These are phyloP conservation scores for Colletotrichum sp. DNA, from an alignment of 2,329 filamentous ascomycete genomes.

Conservation along the genomic window DNA sequence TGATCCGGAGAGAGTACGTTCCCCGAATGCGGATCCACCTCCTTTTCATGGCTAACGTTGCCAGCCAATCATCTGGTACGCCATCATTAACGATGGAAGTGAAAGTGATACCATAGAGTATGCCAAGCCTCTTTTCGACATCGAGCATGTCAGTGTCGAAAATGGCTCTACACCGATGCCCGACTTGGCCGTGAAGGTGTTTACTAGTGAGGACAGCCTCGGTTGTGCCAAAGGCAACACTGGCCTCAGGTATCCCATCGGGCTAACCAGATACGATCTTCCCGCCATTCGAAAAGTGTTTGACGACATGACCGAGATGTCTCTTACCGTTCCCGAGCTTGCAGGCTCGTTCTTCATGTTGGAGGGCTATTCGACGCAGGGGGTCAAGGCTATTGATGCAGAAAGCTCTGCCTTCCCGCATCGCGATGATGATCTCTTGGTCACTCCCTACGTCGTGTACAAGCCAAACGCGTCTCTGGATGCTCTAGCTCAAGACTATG, in stretches of 20 bases:
- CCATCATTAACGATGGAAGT: constrained; percentile 44
- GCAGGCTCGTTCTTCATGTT: constrained; percentile 23
- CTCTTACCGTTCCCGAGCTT: constrained; percentile 36
- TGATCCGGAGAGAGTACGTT: constrained; percentile 34
- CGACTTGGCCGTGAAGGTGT: constrained; percentile 45
- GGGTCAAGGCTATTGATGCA: constrained; percentile 36
- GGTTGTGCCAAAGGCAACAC: constrained; percentile 46
- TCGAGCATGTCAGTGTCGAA: constrained; percentile 38
- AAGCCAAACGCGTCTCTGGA: constrained; percentile 24
- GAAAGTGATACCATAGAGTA: constrained; percentile 39
- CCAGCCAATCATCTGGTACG: constrained; percentile 43
- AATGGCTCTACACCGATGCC: constrained; percentile 40
- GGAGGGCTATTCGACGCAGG: constrained; percentile 29
- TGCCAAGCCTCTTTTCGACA: constrained; percentile 42
- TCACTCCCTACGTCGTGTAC: constrained; percentile 33
- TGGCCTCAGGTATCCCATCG: constrained; percentile 47
- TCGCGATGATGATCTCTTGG: constrained; percentile 39
- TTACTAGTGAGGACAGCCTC: constrained; percentile 37
- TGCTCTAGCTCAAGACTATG: constrained; percentile 35
- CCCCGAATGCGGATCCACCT: background rate
- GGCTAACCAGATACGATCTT: constrained; percentile 40
- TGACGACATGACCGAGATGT: constrained; percentile 35
- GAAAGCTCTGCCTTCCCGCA: constrained; percentile 39
- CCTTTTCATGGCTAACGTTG: background rate
- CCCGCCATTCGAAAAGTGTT: constrained; percentile 30